A percentile compares a stretch with the other conserved stretches of the same genome.
Evolutionary conservation across 257 asterid species (phyloP).

Genomic region (Solanum bulbocastanum): DNA sequence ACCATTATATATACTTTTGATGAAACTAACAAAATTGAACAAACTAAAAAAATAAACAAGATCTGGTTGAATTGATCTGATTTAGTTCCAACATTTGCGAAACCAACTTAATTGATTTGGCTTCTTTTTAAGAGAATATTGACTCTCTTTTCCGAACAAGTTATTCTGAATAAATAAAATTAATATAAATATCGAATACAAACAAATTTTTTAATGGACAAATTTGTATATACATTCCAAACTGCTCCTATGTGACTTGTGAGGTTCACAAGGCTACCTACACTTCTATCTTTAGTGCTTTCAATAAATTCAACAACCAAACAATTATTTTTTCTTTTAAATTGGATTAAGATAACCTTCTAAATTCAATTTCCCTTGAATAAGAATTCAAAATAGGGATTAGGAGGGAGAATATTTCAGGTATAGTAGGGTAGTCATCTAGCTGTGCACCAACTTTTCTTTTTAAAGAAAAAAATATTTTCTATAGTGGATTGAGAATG

Average conservation of each 20-base stretch:
- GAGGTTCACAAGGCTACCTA: background rate
- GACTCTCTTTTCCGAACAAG: background rate
- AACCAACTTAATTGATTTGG: background rate
- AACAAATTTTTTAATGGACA: background rate
- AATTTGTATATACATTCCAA: background rate
- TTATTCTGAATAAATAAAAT: background rate
- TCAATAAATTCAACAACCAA: background rate
- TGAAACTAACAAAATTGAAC: background rate
- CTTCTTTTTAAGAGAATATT: background rate
- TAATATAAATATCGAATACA: background rate
- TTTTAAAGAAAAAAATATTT: background rate
- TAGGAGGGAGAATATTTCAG: background rate
- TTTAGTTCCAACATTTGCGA: background rate
- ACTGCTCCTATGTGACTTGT: background rate
- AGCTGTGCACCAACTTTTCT: background rate
- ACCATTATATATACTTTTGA: background rate
- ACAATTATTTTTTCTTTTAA: background rate
- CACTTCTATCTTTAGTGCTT: background rate
- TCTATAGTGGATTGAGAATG: background rate
- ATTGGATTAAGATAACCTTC: background rate
- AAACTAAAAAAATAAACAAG: too few relatives aligned
- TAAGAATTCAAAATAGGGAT: background rate
- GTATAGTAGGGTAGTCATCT: background rate
- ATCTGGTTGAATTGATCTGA: background rate
- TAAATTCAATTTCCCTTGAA: background rate